A percentile compares a stretch with the other conserved stretches of the same genome.
These are phyloP conservation scores for Zoysia japonica DNA, from an alignment of 176 grass and related monocot species.

Conservation along the genomic window DNA sequence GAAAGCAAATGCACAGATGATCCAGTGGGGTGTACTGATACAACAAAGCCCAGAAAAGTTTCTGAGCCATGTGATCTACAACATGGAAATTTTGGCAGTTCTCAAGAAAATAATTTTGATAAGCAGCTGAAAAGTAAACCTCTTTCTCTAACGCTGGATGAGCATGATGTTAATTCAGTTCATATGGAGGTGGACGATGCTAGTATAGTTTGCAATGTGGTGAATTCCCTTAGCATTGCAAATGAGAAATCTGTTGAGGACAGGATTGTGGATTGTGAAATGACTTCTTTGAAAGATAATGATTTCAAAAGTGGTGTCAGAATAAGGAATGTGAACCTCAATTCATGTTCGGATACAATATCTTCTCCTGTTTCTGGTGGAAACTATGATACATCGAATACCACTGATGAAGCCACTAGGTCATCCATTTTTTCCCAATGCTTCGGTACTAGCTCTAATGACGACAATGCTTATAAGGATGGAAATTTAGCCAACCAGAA, in stretches of 20 bases:
- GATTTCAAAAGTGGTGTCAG: conserved; percentile 36
- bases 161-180: conserved; percentile 42
- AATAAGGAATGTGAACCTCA: conserved; percentile 55
- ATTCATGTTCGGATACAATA: conserved; percentile 53
- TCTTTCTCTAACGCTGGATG: conserved; percentile 32
- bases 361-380: conserved; percentile 55
- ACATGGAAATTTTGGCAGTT: conserved; percentile 40
- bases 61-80: conserved; percentile 40
- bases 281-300: conserved; percentile 39
- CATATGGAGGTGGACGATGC: conserved; percentile 42
- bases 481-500: conserved; percentile 44
- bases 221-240: conserved; percentile 28
- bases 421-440: conserved; percentile 44
- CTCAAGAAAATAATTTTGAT: conserved; percentile 33
- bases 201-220: conserved; percentile 28
- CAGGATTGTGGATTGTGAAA: conserved; percentile 43
- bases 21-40: conserved; percentile 22
- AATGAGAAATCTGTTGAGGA: conserved; percentile 39
- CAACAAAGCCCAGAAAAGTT: conserved; percentile 26
- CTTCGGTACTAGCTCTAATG: conserved; percentile 50
- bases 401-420: conserved; percentile 40
- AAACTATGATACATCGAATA: conserved; percentile 53
- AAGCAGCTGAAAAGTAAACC: conserved; percentile 22
- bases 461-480: conserved; percentile 45
- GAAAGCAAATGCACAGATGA: conserved; percentile 29